Evolutionary conservation across 2,329 filamentous ascomycete genomes (phyloP).

Genomic region (Simplicillium aogashimaense): DNA sequence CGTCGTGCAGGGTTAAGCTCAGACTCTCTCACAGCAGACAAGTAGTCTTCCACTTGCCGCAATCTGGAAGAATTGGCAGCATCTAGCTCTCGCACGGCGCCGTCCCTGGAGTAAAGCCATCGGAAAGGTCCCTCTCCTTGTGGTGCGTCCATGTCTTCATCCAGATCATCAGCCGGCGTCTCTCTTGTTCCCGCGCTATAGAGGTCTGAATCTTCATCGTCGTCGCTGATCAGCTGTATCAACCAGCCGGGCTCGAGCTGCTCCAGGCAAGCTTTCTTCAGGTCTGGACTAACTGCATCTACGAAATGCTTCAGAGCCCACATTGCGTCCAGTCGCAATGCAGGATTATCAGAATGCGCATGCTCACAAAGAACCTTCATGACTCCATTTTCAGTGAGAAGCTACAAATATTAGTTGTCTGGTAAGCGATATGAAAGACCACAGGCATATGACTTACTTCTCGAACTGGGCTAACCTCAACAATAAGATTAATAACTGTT

Average conservation of each 20-base stretch:
- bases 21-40: constrained; percentile 46
- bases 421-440: neutral
- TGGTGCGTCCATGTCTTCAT: constrained; percentile 50
- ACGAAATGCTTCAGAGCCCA: constrained; percentile 94
- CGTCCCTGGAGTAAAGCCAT: constrained; percentile 23
- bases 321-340: constrained; percentile 72
- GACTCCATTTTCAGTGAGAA: constrained; percentile 63
- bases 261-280: constrained; percentile 70
- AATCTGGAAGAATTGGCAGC: constrained; percentile 29
- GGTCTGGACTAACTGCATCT: constrained; percentile 55
- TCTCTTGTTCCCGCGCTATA: constrained; percentile 23
- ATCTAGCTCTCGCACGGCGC: constrained; percentile 20
- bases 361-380: constrained; percentile 73
- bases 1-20: constrained; percentile 60
- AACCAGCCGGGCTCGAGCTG: constrained; percentile 74
- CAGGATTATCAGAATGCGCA: constrained; percentile 70
- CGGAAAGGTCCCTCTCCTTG: constrained; percentile 31
- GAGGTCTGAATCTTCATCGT: constrained; percentile 43
- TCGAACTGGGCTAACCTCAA: constrained; percentile 86
- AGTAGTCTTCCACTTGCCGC: constrained; percentile 37
- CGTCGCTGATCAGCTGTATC: constrained; percentile 62
- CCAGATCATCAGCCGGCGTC: constrained; percentile 29
- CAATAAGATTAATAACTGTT: constrained; percentile 73
- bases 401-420: constrained; percentile 31
- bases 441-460: constrained; percentile 46